Evolutionary conservation across 768 basidiomycete species (phyloP).

Genomic region (Sporobolomyces roseus): DNA sequence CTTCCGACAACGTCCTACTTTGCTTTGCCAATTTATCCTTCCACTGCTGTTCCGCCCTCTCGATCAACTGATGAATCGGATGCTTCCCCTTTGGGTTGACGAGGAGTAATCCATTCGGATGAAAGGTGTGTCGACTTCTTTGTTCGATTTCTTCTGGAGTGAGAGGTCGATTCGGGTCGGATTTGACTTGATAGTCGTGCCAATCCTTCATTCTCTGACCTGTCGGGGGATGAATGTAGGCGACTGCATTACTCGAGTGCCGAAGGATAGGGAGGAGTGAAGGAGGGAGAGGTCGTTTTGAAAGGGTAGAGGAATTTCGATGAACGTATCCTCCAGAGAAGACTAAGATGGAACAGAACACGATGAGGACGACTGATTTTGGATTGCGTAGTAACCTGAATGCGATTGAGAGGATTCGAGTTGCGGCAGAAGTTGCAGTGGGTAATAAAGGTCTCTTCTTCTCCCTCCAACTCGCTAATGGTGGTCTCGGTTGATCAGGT

Average conservation of each 20-base stretch:
- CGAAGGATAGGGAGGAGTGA: conserved; percentile 39
- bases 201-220: conserved; percentile 31
- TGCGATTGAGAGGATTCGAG: conserved; percentile 12
- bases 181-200: conserved; percentile 35
- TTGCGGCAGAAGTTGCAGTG: neutral
- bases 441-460: neutral
- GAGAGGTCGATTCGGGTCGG: conserved; percentile 30
- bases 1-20: conserved; percentile 70
- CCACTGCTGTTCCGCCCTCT: conserved; percentile 55
- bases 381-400: conserved; percentile 16
- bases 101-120: conserved; percentile 41
- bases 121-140: conserved; percentile 36
- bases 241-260: conserved; percentile 23
- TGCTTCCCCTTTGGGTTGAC: conserved; percentile 47
- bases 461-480: conserved; percentile 1
- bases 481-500: neutral
- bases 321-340: conserved; percentile 8
- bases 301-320: conserved; percentile 16
- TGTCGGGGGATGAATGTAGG: conserved; percentile 27
- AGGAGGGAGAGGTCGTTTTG: conserved; percentile 26
- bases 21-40: conserved; percentile 65
- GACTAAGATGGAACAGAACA: conserved; percentile 6
- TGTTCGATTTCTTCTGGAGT: conserved; percentile 33
- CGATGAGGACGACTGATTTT: neutral
- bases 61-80: conserved; percentile 55